Conservation (phyloP, 495 filamentous ascomycete species). For the Penicillium alfredii region DNA sequence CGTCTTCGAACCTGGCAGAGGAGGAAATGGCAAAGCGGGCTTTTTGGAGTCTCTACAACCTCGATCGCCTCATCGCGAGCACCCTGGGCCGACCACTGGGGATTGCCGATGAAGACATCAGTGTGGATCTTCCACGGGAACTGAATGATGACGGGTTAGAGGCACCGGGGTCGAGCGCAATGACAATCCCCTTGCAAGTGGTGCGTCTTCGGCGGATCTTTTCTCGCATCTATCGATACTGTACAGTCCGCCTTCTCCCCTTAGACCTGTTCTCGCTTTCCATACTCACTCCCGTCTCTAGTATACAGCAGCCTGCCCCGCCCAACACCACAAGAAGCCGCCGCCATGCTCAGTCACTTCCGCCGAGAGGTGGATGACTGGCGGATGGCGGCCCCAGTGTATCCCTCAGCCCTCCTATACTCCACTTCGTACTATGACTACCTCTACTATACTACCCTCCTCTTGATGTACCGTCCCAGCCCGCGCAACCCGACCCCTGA, state of each 20-base stretch:
- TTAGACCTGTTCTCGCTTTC: neutral
- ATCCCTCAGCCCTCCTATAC: conserved; percentile 40
- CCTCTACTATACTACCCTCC: conserved; percentile 46
- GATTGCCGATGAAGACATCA: conserved; percentile 47
- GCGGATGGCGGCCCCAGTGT: conserved; percentile 34
- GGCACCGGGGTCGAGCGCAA: conserved; percentile 32
- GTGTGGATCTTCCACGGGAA: conserved; percentile 37
- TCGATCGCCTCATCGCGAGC: conserved; percentile 46
- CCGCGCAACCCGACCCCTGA: conserved; percentile 43
- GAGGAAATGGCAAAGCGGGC: conserved; percentile 47
- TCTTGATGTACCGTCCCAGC: conserved; percentile 47
- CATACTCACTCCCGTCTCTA: conserved; percentile 6
- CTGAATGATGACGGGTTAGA: conserved; percentile 42
- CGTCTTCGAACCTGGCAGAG: conserved; percentile 28
- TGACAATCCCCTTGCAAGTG: conserved; percentile 47
- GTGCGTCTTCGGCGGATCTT: conserved; percentile 45
- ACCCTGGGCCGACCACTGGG: conserved; percentile 46
- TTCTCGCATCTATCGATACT: conserved; percentile 41
- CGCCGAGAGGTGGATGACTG: conserved; percentile 47
- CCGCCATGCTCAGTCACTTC: conserved; percentile 34
- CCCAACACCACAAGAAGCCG: conserved; percentile 31
- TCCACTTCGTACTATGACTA: conserved; percentile 47
- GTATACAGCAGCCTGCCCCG: conserved; percentile 42
- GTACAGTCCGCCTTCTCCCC: conserved; percentile 26
- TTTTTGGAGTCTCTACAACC: conserved; percentile 49